Conservation (phyloP, 2,329 filamentous ascomycete genomes). For the Trichophyton rubrum region DNA sequence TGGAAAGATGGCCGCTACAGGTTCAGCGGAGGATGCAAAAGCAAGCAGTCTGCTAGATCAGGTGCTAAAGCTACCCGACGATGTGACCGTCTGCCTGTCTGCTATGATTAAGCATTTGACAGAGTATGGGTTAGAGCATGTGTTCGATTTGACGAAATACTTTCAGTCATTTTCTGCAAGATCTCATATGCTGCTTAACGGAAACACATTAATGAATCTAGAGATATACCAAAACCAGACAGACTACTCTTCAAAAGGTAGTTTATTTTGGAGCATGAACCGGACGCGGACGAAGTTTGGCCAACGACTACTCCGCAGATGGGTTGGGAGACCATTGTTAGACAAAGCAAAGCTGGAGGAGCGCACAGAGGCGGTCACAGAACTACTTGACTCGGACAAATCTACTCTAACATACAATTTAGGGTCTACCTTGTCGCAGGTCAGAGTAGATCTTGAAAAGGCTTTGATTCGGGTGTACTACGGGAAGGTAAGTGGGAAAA, state of each 20-base stretch:
- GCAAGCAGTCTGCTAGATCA: conserved; percentile 64
- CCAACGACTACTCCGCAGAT: conserved; percentile 76
- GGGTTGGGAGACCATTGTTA: conserved; percentile 83
- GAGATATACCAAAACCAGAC: conserved; percentile 95
- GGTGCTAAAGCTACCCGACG: conserved; percentile 70
- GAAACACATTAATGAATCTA: conserved; percentile 83
- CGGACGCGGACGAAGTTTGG: conserved; percentile 85
- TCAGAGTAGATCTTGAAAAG: conserved; percentile 76
- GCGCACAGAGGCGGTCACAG: conserved; percentile 72
- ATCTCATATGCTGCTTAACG: conserved; percentile 91
- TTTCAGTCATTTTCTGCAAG: conserved; percentile 91
- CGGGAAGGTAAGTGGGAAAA: conserved; percentile 47
- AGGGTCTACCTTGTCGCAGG: conserved; percentile 55
- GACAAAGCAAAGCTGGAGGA: conserved; percentile 63
- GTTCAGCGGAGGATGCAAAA: conserved; percentile 41
- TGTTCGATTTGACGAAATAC: conserved; percentile 92
- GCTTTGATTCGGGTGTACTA: conserved; percentile 94
- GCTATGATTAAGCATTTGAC: conserved; percentile 90
- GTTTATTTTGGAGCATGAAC: conserved; percentile 89
- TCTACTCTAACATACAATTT: conserved; percentile 60
- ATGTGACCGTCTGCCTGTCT: conserved; percentile 82
- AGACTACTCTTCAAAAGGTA: conserved; percentile 71
- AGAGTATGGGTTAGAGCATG: conserved; percentile 86
- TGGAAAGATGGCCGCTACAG: conserved; percentile 57
- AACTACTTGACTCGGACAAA: conserved; percentile 59